phyloP scores from a whole-genome alignment of 495 filamentous ascomycete species.

The Podospora australis region DNA sequence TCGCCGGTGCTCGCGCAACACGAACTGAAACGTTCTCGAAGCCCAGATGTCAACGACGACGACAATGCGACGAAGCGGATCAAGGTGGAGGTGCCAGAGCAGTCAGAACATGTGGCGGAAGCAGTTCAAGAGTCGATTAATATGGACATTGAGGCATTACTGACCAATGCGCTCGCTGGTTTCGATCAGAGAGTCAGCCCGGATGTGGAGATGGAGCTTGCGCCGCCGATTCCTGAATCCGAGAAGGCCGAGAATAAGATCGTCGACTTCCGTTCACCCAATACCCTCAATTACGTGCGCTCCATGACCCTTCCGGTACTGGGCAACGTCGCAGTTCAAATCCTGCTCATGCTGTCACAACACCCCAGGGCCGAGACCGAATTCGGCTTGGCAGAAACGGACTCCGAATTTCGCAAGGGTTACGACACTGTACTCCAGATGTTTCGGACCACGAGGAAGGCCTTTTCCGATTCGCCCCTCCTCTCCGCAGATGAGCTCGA shows the following conservation, averaged over 20 bases:
- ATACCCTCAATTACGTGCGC: conserved; percentile 26
- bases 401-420: conserved; percentile 72
- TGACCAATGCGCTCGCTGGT: conserved; percentile 21
- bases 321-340: conserved; percentile 40
- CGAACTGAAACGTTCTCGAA: conserved; percentile 28
- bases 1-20: no score
- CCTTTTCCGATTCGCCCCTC: conserved; percentile 63
- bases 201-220: neutral
- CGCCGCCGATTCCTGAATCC: conserved; percentile 8
- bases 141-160: conserved; percentile 21
- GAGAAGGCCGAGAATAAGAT: conserved; percentile 21
- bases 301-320: conserved; percentile 37
- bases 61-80: conserved; percentile 28
- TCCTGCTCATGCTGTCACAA: conserved; percentile 39
- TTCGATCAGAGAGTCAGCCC: conserved; percentile 13
- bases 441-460: conserved; percentile 73
- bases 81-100: conserved; percentile 22
- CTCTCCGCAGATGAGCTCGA: conserved; percentile 72
- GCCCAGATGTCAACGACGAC: conserved; percentile 21
- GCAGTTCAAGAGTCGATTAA: conserved; percentile 1
- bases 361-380: conserved; percentile 56
- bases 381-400: conserved; percentile 61
- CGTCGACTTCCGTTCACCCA: conserved; percentile 26
- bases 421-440: conserved; percentile 72
- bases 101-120: neutral